Evolutionary conservation across 352 stramenopile species (phyloP).

Genomic region (Phytophthora tentaculata): DNA sequence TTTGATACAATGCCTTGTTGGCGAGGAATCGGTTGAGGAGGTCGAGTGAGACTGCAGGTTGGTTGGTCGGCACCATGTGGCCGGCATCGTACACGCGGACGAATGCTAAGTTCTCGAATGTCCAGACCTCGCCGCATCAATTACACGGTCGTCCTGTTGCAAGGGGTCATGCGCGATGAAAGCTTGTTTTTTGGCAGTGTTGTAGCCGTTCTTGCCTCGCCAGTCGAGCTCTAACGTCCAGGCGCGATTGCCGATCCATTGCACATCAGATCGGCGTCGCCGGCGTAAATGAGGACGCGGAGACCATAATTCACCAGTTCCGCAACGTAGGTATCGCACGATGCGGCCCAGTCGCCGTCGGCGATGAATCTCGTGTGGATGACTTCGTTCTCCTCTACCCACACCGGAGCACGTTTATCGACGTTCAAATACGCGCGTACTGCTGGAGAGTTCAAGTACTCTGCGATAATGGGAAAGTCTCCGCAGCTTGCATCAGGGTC

Average conservation of each 20-base stretch:
- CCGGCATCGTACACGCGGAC: constrained; percentile 54
- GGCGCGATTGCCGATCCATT: constrained; percentile 96
- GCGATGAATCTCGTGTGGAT: constrained; percentile 59
- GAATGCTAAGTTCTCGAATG: constrained; percentile 55
- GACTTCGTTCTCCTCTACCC: constrained; percentile 36
- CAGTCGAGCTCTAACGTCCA: constrained; percentile 93
- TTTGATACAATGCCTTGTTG: constrained; percentile 9
- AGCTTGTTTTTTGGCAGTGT: constrained; percentile 38
- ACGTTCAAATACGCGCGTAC: constrained; percentile 43
- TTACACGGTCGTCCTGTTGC: background rate
- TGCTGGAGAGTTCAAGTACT: constrained; percentile 67
- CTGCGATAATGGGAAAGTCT: constrained; percentile 50
- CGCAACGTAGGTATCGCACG: constrained; percentile 81
- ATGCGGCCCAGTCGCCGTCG: constrained; percentile 92
- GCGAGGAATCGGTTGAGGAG: constrained; percentile 64
- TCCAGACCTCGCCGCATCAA: constrained; percentile 42
- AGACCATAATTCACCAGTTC: constrained; percentile 78
- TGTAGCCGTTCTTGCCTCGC: constrained; percentile 85
- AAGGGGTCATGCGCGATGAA: constrained; percentile 40
- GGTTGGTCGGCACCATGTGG: constrained; percentile 63
- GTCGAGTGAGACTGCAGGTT: constrained; percentile 46
- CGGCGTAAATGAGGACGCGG: constrained; percentile 93
- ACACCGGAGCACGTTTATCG: constrained; percentile 46
- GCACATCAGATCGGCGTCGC: constrained; percentile 96
- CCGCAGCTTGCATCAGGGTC: constrained; percentile 46